These are phyloP conservation scores for Sphaerulina musiva DNA, from an alignment of 2,329 filamentous ascomycete genomes.

Conservation along the genomic window DNA sequence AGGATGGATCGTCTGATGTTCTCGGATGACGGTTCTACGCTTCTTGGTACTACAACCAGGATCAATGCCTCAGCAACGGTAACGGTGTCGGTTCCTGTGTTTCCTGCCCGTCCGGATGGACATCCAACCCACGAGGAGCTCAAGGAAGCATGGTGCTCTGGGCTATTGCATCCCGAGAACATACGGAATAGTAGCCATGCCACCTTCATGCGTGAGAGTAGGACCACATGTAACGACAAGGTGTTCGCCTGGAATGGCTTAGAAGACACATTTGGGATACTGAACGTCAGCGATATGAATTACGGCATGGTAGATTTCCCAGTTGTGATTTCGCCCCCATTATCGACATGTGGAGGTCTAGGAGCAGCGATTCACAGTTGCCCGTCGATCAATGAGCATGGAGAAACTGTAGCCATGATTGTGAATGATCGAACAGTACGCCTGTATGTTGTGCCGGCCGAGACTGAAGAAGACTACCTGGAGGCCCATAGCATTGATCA, in stretches of 20 bases:
- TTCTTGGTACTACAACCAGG: conserved; percentile 34
- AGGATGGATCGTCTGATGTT: conserved; percentile 34
- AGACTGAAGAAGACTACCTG: conserved; percentile 26
- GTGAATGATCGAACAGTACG: conserved; percentile 35
- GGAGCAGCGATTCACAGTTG: conserved; percentile 35
- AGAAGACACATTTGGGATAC: conserved; percentile 34
- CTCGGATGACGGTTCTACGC: conserved; percentile 34
- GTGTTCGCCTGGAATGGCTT: conserved; percentile 36
- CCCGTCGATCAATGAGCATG: conserved; percentile 34
- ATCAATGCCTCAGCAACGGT: conserved; percentile 34
- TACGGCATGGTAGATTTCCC: conserved; percentile 35
- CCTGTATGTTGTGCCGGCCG: conserved; percentile 33
- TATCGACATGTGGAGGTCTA: conserved; percentile 34
- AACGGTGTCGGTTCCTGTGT: conserved; percentile 33
- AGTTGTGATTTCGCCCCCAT: conserved; percentile 34
- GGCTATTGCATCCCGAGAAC: conserved; percentile 35
- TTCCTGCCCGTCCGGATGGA: conserved; percentile 27
- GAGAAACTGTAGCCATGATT: conserved; percentile 35
- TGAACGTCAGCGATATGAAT: conserved; percentile 32
- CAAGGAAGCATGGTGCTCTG: conserved; percentile 36
- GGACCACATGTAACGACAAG: conserved; percentile 29
- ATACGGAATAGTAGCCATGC: conserved; percentile 36
- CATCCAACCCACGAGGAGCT: conserved; percentile 33
- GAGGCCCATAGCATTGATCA: conserved; percentile 37
- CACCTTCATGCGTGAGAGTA: conserved; percentile 32